A percentile compares a stretch with the other conserved stretches of the same genome.
phyloP scores from a whole-genome alignment of 495 filamentous ascomycete species.

The Bombardia bombarda region DNA sequence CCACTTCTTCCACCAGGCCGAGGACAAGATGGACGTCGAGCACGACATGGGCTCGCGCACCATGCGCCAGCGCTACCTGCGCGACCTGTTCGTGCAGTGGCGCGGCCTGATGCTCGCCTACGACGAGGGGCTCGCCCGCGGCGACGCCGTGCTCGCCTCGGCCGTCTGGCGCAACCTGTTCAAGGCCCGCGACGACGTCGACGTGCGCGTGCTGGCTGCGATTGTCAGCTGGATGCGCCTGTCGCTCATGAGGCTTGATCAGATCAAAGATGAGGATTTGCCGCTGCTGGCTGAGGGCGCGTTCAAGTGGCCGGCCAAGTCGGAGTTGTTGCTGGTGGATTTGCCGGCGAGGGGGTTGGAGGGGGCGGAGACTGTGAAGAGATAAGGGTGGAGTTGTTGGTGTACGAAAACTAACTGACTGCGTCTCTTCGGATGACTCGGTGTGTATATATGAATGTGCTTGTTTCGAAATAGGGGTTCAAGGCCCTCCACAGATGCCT shows the following conservation, averaged over 20 bases:
- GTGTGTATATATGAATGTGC: neutral
- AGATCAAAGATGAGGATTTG: conserved; percentile 49
- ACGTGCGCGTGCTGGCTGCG: conserved; percentile 60
- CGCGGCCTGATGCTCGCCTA: conserved; percentile 74
- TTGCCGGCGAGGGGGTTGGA: conserved; percentile 19
- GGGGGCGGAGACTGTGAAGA: neutral
- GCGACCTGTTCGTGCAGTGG: conserved; percentile 90
- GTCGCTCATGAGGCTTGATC: conserved; percentile 53
- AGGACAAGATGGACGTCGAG: conserved; percentile 68
- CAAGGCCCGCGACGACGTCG: conserved; percentile 63
- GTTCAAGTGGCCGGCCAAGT: conserved; percentile 29
- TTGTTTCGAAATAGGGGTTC: too few relatives aligned
- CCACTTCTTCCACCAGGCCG: conserved; percentile 88
- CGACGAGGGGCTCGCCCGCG: conserved; percentile 77
- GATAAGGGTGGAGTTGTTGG: neutral
- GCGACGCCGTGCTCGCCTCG: conserved; percentile 76
- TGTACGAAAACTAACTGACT: neutral
- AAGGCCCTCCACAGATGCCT: too few relatives aligned
- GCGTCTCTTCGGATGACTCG: neutral
- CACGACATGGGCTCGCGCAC: conserved; percentile 59
- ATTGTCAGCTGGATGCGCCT: conserved; percentile 75
- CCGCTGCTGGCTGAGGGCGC: conserved; percentile 23
- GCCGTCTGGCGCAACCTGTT: conserved; percentile 94
- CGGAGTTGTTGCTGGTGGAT: conserved; percentile 35
- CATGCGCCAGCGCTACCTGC: conserved; percentile 76